Base-by-base conservation (phyloP, 148 eudicot species). In the Cornus kousa region DNA sequence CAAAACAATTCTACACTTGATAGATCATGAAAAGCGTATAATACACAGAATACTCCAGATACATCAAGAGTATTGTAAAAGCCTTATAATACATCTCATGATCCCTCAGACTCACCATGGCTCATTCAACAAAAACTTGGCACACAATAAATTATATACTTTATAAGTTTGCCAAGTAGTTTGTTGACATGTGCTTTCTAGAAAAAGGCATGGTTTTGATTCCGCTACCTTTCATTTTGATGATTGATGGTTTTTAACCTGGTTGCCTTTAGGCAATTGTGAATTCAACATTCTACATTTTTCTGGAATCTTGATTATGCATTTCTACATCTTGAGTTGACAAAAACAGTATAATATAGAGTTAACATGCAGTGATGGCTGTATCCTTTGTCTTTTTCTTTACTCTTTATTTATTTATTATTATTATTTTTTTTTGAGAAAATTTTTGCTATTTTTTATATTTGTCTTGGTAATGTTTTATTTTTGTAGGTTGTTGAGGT, bases 401-500 rank as follows among this genome's bases (percentile, higher is more conserved):
- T 35, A 1, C 37, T 33, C 3, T 33, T 33, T n/a, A n/a, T n/a
- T n/a, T n/a, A n/a, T n/a, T n/a, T n/a, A n/a, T n/a, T n/a, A n/a
- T n/a, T n/a, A n/a, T n/a, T n/a, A n/a, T 33, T 33, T 33, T 33
- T 33, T 3, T 3, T 3, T 3, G 3, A 33, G 3, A 33, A 33
- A 1, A 1, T 33, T 33, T 33, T 33, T 33, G 37, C 37, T 35
- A 3, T 48, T 48, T 48, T 53, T 33, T 32, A 12, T 39, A 35
- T 75, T 70, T 23, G 46, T 70, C 35, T 22, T 57, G 67, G 43
- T 24, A 10, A 23, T 76, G 73, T 72, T 48, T 64, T 33, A 55
- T 28, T 32, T 71, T 48, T 78, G 3, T 40, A 96, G 99, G 97
- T 93, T 86, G 98, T 92, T 76, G 99, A 96, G 91, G 87, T 92